A percentile compares a stretch with the other conserved stretches of the same genome.
Evolutionary conservation across 495 filamentous ascomycete genomes (phyloP).

Genomic region (Penicillium paradoxum): DNA sequence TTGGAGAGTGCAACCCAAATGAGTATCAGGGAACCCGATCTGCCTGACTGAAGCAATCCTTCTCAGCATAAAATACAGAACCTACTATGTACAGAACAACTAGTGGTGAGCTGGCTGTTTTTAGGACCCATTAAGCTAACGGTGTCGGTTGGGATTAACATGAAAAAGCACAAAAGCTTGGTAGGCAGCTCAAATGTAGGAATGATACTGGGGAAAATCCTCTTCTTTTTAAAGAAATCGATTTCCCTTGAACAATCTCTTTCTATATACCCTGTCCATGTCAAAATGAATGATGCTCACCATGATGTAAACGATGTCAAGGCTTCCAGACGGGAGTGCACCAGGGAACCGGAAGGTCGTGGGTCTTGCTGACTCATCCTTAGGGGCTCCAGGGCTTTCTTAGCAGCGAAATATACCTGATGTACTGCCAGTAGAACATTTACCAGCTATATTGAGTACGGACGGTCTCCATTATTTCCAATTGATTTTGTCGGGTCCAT

Average conservation of each 20-base stretch:
- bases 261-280: background rate
- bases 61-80: background rate
- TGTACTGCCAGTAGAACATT: no score
- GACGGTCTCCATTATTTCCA: no score
- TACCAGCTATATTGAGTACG: no score
- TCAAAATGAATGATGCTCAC: conserved; percentile 31
- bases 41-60: no score
- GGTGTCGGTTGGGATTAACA: background rate
- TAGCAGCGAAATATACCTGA: no score
- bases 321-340: conserved; percentile 1
- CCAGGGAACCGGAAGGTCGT: conserved; percentile 5
- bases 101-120: conserved; percentile 4
- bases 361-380: conserved; percentile 21
- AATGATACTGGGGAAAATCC: background rate
- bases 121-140: conserved; percentile 14
- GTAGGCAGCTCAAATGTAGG: background rate
- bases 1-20: background rate
- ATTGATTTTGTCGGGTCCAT: no score
- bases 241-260: background rate
- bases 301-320: conserved; percentile 30
- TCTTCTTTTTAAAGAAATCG: background rate
- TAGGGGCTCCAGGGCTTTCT: background rate
- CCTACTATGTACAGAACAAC: background rate
- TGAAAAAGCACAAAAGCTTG: background rate
- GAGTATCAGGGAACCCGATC: background rate